Conservation (phyloP, 148 eudicot species). For the Mesembryanthemum crystallinum region DNA sequence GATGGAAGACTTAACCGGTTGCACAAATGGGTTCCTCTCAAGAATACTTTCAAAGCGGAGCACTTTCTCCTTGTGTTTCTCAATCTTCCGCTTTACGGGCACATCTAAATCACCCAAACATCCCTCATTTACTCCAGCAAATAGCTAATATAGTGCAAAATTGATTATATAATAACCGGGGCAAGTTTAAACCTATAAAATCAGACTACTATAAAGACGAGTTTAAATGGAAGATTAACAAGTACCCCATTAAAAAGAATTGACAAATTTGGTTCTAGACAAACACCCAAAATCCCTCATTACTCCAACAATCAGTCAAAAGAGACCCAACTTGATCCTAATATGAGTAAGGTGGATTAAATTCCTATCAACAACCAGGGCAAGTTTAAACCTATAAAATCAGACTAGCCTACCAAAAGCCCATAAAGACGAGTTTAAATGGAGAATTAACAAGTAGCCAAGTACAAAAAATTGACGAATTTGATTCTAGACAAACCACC, state of each 20-base stretch:
- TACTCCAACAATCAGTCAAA: too few relatives aligned
- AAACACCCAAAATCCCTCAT: too few relatives aligned
- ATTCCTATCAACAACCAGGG: neutral
- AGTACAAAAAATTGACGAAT: neutral
- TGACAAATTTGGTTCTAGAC: too few relatives aligned
- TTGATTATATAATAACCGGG: too few relatives aligned
- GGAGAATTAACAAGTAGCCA: neutral
- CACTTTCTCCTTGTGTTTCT: constrained; percentile 71
- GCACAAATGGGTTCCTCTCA: constrained; percentile 67
- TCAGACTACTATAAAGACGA: too few relatives aligned
- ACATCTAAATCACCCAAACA: constrained; percentile 46
- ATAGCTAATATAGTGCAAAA: too few relatives aligned
- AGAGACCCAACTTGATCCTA: too few relatives aligned
- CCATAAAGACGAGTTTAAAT: neutral
- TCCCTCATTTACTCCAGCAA: too few relatives aligned
- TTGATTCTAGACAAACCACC: neutral
- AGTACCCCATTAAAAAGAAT: neutral
- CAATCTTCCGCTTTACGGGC: constrained; percentile 82
- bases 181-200: too few relatives aligned
- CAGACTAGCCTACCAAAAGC: neutral
- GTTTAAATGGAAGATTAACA: neutral
- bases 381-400: neutral
- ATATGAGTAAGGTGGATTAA: neutral
- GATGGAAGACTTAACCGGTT: constrained; percentile 57
- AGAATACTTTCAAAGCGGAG: constrained; percentile 68